Percentiles rank a stretch among this genome's conserved stretches.
Evolutionary conservation across 2,329 filamentous ascomycete species (phyloP).

Genomic region (Aureobasidium namibiae): DNA sequence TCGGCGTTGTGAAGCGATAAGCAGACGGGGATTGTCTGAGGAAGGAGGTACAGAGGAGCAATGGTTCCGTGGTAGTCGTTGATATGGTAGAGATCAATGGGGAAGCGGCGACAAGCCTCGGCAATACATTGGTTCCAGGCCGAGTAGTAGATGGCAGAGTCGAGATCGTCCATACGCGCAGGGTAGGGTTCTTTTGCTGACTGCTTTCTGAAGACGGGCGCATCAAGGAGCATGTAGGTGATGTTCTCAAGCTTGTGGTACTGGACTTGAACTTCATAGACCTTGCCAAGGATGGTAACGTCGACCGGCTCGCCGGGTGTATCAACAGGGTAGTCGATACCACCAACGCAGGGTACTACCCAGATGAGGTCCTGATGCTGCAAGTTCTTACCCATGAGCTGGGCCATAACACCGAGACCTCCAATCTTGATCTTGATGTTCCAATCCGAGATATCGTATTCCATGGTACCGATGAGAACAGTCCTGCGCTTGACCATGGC

Average conservation of each 20-base stretch:
- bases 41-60: slow-evolving; percentile 57
- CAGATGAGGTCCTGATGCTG: slow-evolving; percentile 57
- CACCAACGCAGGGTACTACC: slow-evolving; percentile 47
- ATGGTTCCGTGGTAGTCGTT: slow-evolving; percentile 58
- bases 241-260: slow-evolving; percentile 58
- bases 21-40: slow-evolving; percentile 53
- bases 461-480: slow-evolving; percentile 61
- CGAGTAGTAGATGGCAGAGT: slow-evolving; percentile 60
- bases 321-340: slow-evolving; percentile 55
- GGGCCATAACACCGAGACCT: slow-evolving; percentile 62
- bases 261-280: slow-evolving; percentile 55
- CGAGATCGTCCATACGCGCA: slow-evolving; percentile 60
- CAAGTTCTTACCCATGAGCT: slow-evolving; percentile 59
- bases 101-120: slow-evolving; percentile 53
- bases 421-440: slow-evolving; percentile 64
- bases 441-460: slow-evolving; percentile 65
- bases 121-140: slow-evolving; percentile 65
- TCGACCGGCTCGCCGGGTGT: slow-evolving; percentile 52
- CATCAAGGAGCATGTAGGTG: slow-evolving; percentile 59
- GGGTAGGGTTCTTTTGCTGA: slow-evolving; percentile 57
- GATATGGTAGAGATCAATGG: slow-evolving; percentile 57
- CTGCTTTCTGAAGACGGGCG: slow-evolving; percentile 58
- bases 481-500: slow-evolving; percentile 35
- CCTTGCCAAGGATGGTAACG: slow-evolving; percentile 52
- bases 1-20: slow-evolving; percentile 62